phyloP scores from a whole-genome alignment of 371 early-diverging fungal genomes.

The Mortierella sp. region DNA sequence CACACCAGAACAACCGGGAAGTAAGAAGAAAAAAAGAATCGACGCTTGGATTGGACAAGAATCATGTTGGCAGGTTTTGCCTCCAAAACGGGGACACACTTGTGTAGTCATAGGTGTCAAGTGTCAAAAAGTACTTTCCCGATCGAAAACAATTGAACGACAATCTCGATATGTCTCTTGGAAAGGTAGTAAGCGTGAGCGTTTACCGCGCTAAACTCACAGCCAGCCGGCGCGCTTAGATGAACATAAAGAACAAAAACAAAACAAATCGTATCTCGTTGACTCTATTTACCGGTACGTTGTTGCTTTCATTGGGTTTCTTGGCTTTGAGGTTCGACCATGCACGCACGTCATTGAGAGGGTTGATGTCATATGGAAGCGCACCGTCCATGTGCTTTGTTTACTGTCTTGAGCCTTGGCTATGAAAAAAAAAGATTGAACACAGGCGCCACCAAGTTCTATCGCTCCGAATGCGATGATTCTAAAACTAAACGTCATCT shows the following conservation, averaged over 20 bases:
- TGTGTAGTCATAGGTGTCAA: neutral
- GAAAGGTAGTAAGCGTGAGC: neutral
- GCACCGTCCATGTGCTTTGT: neutral
- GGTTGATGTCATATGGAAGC: neutral
- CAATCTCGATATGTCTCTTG: neutral
- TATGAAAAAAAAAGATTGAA: neutral
- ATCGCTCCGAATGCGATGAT: slow-evolving; percentile 3
- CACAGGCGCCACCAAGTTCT: neutral
- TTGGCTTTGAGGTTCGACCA: too few species aligned
- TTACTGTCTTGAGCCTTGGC: neutral
- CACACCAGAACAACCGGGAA: too few species aligned
- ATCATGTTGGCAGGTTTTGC: neutral
- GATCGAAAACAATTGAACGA: neutral
- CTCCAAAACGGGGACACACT: neutral
- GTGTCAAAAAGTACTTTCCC: neutral
- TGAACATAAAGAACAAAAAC: too few species aligned
- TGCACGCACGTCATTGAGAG: neutral
- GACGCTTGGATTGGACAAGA: neutral
- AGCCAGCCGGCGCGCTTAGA: neutral
- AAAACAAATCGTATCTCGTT: too few species aligned
- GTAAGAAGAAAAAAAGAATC: too few species aligned
- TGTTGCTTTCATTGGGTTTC: too few species aligned
- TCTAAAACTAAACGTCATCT: neutral
- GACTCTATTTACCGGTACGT: too few species aligned
- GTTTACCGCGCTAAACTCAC: neutral